These are phyloP conservation scores for Dinochytrium kinnereticum DNA, from an alignment of 371 early-diverging fungal species.

Conservation along the genomic window DNA sequence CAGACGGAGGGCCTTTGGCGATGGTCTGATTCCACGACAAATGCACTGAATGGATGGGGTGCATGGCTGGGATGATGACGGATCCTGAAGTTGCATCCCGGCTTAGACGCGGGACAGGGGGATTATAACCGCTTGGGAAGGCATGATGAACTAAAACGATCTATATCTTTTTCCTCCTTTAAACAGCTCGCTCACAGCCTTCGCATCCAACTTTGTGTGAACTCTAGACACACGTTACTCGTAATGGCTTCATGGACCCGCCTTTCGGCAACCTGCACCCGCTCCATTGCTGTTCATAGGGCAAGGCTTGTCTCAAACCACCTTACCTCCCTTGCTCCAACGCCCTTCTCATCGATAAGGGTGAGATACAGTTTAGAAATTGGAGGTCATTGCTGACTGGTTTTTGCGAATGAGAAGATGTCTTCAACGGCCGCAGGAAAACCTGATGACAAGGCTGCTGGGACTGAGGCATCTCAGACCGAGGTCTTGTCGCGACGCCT, in stretches of 20 bases:
- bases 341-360: too few species aligned
- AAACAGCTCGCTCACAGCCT: neutral
- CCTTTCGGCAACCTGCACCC: neutral
- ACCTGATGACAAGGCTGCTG: neutral
- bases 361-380: too few species aligned
- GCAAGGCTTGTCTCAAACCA: neutral
- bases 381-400: too few species aligned
- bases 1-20: too few species aligned
- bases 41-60: too few species aligned
- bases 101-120: too few species aligned
- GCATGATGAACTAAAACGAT: too few species aligned
- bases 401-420: neutral
- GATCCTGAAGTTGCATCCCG: too few species aligned
- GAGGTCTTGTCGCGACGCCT: conserved; percentile 59
- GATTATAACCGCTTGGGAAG: too few species aligned
- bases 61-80: too few species aligned
- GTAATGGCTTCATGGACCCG: neutral
- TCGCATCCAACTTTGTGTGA: neutral
- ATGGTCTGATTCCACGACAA: too few species aligned
- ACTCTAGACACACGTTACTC: neutral
- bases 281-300: neutral
- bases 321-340: neutral
- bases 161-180: too few species aligned
- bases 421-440: neutral
- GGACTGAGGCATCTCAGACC: neutral